Evolutionary conservation across 2,329 filamentous ascomycete species (phyloP), one percentile per base, ranked within the genome.

Genomic region (Anthostomella pinea): DNA sequence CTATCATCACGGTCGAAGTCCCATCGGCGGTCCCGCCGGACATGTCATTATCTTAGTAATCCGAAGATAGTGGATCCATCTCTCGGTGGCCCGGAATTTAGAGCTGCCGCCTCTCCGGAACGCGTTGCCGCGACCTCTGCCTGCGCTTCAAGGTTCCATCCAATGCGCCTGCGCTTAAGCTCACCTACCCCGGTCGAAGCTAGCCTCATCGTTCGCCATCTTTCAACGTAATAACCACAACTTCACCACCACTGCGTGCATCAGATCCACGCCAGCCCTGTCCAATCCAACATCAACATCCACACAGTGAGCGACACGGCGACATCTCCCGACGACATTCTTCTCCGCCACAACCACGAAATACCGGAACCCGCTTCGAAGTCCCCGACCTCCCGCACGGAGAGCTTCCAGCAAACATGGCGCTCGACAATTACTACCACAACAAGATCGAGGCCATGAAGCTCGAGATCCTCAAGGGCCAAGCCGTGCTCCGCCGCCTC

Each of bases 371-470:
- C 27, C 19, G 22, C 34, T 35, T 16, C n/a, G n/a, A n/a, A 27
- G 11, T 15, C 25, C 17, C 34, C 35, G 36, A 42, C 43, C 41
- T 48, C 46, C 41, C 14, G 22, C 19, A 14, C 30, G 29, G 45
- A 48, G 51, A n/a, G n/a, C n/a, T 48, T 39, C 50, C 48, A 59
- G 64, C 66, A 78, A 83, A 63, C 65, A 98, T 98, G 93, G 90
- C 91, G 79, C 87, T 98, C 71, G 93, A 97, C 69, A 95, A 86
- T 69, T 98, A 96, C 74, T 98, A 95, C 69, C 87, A 93, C 72
- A 97, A 97, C 77, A 98, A 98, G 78, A 97, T 97, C 71, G 93
- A 98, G 87, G 83, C 86, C 66, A 95, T 97, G 87, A 97, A 97
- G 85, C 89, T 98, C 66, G 91, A 98, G 80, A 98, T 98, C 65